These are phyloP conservation scores for Epichloe uncinata DNA, from an alignment of 2,329 filamentous ascomycete species.

Conservation along the genomic window DNA sequence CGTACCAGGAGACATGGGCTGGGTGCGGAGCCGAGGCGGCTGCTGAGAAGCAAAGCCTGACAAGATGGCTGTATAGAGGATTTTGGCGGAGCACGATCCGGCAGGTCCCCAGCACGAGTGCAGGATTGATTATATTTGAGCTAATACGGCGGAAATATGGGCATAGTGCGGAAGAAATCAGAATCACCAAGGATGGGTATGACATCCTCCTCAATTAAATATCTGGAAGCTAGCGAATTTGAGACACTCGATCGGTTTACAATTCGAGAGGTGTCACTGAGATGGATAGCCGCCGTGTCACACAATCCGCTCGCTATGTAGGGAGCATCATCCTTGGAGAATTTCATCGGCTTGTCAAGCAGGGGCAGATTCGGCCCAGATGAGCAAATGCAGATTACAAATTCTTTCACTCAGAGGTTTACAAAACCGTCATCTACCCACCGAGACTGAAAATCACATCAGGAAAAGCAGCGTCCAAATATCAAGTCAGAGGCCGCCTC, in stretches of 20 bases:
- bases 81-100: conserved; percentile 61
- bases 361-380: too few relatives aligned
- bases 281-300: too few relatives aligned
- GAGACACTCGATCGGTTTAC: background rate
- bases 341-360: too few relatives aligned
- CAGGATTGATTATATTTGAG: conserved; percentile 68
- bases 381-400: too few relatives aligned
- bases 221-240: background rate
- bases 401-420: too few relatives aligned
- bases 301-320: too few relatives aligned
- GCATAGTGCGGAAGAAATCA: conserved; percentile 44
- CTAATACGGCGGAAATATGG: conserved; percentile 61
- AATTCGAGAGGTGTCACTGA: too few relatives aligned
- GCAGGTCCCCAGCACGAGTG: conserved; percentile 65
- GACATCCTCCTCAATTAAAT: conserved; percentile 46
- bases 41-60: conserved; percentile 40
- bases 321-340: too few relatives aligned
- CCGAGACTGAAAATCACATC: too few relatives aligned
- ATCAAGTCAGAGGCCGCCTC: too few relatives aligned
- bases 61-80: conserved; percentile 54
- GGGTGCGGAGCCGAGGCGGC: conserved; percentile 46
- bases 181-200: conserved; percentile 55
- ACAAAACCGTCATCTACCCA: too few relatives aligned
- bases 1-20: conserved; percentile 54
- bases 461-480: too few relatives aligned